Evolutionary conservation across 2,329 filamentous ascomycete species (phyloP), one percentile per base, ranked within the genome.

Genomic region (Fusarium fracticaudum): DNA sequence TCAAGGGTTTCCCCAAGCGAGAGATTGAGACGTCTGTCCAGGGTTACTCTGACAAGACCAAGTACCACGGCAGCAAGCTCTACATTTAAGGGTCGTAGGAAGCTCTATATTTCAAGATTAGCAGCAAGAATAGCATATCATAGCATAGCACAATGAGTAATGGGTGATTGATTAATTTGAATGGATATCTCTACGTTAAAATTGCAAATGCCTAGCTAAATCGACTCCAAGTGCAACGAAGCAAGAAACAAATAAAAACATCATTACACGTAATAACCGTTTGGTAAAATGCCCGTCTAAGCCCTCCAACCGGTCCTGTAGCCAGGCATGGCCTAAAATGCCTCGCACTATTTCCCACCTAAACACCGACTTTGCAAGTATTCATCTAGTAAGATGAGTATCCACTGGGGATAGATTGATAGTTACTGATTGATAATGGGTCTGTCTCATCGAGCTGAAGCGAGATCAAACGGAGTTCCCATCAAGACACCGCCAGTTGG

Each of bases 1-100:
- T 93, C 72, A 85, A 92, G 9, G 89, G 87, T 15, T 92, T 93
- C 82, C 91, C 91, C 1, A 80, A 90, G 81, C 85, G 90, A 33
- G 81, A 80, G 4, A 74, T 79, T 3, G 77, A 81, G 15, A 73
- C 81, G 4, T 71, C 72, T 57, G 71, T 77, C 6, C 71, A 74
- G n/a, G 61, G 71, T 3, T 84, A 85, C 58, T 77, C 80, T n/a
- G 66, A 80, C 67, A 78, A 79, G 58, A 76, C 79, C 63, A 87
- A 86, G 81, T 89, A 89, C 74, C 87, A 87, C 58, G 87, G 87
- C 7, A 82, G 80, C 68, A 85, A 69, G 57, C 64, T 69, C 15
- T 69, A 20, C 14, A 55, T 69, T 18, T 69, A 64, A 33, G 7
- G 15, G 20, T 1, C 11, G 33, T n/a, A 38, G 26, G 5, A 18